Percentiles rank a stretch among this genome's conserved stretches.
phyloP scores from a whole-genome alignment of 495 filamentous ascomycete genomes.

The Aspergillus conjunctus region DNA sequence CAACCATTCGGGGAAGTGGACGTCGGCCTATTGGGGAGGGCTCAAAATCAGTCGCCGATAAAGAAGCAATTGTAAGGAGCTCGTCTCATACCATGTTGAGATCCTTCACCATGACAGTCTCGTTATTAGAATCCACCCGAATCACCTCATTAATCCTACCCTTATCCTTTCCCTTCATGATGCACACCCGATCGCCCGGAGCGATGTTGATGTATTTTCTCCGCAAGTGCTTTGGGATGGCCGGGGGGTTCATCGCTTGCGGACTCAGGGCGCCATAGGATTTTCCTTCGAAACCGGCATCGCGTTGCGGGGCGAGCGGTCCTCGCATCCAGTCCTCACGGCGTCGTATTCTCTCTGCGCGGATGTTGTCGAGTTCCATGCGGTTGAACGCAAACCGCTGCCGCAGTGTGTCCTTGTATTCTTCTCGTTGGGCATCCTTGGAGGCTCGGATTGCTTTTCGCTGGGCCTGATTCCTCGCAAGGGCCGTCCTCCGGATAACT shows the following conservation, averaged over 20 bases:
- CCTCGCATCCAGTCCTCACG: slow-evolving; percentile 78
- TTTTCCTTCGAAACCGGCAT: slow-evolving; percentile 54
- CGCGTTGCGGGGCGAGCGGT: slow-evolving; percentile 70
- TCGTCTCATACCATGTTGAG: slow-evolving; percentile 64
- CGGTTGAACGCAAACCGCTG: slow-evolving; percentile 38
- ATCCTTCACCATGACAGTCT: slow-evolving; percentile 62
- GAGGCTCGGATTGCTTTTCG: slow-evolving; percentile 46
- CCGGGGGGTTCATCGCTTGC: slow-evolving; percentile 36
- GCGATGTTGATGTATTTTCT: slow-evolving; percentile 64
- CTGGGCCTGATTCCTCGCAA: slow-evolving; percentile 65
- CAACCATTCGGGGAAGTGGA: slow-evolving; percentile 58
- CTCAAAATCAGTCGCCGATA: slow-evolving; percentile 6
- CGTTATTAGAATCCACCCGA: slow-evolving; percentile 56
- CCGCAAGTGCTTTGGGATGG: slow-evolving; percentile 48
- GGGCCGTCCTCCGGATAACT: slow-evolving; percentile 66
- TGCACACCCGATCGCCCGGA: slow-evolving; percentile 72
- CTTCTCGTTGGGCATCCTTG: slow-evolving; percentile 40
- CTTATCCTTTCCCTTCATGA: slow-evolving; percentile 73
- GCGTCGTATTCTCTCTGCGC: slow-evolving; percentile 36
- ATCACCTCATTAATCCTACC: slow-evolving; percentile 75
- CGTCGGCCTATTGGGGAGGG: slow-evolving; percentile 51
- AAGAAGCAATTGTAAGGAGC: neutral
- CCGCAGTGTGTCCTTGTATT: slow-evolving; percentile 36
- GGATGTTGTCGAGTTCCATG: slow-evolving; percentile 33
- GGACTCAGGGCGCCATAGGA: slow-evolving; percentile 55